phyloP scores from a whole-genome alignment of 345 rosid species.

The Gossypium anomalum region DNA sequence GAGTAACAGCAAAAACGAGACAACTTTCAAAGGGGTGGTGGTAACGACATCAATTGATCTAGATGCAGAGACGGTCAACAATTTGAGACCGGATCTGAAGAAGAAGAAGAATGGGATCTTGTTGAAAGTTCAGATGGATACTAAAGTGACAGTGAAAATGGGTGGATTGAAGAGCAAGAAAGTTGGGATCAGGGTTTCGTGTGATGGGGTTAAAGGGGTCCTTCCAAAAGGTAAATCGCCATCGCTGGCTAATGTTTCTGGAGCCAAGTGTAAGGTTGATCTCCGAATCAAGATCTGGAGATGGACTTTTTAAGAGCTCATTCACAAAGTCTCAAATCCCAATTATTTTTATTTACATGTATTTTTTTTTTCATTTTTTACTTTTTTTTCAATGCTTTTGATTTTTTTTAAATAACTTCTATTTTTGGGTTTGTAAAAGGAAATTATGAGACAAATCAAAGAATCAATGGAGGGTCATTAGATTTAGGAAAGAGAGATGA shows the following conservation, averaged over 20 bases:
- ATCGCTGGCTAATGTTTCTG: constrained; percentile 42
- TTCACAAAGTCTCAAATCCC: not conserved
- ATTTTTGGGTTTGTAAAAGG: constrained; percentile 17
- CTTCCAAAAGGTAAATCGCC: constrained; percentile 74
- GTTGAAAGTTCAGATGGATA: constrained; percentile 54
- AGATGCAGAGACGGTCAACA: constrained; percentile 55
- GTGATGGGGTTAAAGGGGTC: constrained; percentile 60
- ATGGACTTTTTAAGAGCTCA: constrained; percentile 46
- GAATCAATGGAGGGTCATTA: constrained; percentile 7
- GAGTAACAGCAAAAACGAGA: constrained; percentile 53
- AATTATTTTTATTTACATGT: not conserved
- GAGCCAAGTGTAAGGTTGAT: constrained; percentile 73
- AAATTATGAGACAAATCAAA: not conserved
- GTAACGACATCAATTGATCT: constrained; percentile 53
- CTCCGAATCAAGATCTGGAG: constrained; percentile 89
- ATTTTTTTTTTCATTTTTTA: not conserved
- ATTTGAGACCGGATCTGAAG: constrained; percentile 72
- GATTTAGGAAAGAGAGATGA: not conserved
- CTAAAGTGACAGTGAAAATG: constrained; percentile 54
- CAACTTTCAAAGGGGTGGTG: constrained; percentile 50
- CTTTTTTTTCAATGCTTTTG: constrained; percentile 1
- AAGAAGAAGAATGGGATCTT: constrained; percentile 45
- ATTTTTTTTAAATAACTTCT: not conserved
- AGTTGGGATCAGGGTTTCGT: constrained; percentile 68
- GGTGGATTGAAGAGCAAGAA: constrained; percentile 64